Evolutionary conservation across 176 grass and related monocot genomes (phyloP).

Genomic region (Puya raimondii): DNA sequence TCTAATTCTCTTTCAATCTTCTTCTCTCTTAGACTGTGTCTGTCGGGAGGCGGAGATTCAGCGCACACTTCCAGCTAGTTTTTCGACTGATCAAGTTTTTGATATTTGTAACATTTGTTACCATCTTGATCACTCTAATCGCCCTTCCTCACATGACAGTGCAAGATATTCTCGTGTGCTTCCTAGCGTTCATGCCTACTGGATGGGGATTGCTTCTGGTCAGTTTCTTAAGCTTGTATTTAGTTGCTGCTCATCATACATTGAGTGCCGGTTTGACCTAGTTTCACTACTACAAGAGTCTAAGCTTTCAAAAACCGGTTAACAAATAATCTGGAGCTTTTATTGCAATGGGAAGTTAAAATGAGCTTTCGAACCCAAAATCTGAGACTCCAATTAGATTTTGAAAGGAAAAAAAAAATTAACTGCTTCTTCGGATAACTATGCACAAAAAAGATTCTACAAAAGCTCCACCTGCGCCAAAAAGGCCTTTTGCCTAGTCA

Average conservation of each 20-base stretch:
- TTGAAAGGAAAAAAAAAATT: no score
- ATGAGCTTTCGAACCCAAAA: not conserved
- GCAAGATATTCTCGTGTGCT: conserved; percentile 64
- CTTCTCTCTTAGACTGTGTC: conserved; percentile 57
- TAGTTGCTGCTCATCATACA: not conserved
- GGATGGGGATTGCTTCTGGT: conserved; percentile 93
- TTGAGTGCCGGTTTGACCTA: not conserved
- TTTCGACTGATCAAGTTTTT: conserved; percentile 94
- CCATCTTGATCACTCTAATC: conserved; percentile 55
- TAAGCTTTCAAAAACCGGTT: no score
- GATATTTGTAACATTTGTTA: conserved; percentile 59
- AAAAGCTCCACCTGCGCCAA: no score
- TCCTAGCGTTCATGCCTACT: conserved; percentile 73
- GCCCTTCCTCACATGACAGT: conserved; percentile 66
- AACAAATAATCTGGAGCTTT: conserved; percentile 6
- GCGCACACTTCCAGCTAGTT: conserved; percentile 71
- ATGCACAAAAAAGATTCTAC: no score
- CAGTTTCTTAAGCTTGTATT: conserved; percentile 10
- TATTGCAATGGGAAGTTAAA: not conserved
- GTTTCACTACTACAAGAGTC: no score
- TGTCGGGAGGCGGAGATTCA: conserved; percentile 64
- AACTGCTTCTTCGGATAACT: no score
- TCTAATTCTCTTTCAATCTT: conserved; percentile 6
- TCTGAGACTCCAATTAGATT: not conserved
- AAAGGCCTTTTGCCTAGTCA: not conserved